A percentile compares a stretch with the other conserved stretches of the same genome.
These are phyloP conservation scores for Typha latifolia DNA, from an alignment of 176 grass and related monocot genomes.

Conservation along the genomic window DNA sequence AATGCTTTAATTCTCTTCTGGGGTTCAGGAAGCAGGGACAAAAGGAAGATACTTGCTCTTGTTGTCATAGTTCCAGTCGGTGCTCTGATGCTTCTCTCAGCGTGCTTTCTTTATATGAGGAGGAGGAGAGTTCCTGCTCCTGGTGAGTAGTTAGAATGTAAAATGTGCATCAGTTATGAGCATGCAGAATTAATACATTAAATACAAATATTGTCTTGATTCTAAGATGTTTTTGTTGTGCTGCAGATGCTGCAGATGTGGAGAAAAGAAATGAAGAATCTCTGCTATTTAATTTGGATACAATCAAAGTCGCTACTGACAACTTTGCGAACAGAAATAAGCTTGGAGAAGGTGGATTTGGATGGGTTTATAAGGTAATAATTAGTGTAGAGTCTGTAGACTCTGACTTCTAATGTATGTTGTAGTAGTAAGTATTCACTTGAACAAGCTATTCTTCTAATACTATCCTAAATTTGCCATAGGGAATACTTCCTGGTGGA, in stretches of 20 bases:
- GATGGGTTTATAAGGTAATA: slow-evolving; percentile 2
- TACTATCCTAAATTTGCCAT: background rate
- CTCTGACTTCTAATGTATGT: background rate
- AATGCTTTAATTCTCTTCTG: too few relatives aligned
- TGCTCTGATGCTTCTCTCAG: background rate
- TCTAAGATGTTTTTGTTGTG: background rate
- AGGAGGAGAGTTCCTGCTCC: background rate
- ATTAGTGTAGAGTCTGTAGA: too few relatives aligned
- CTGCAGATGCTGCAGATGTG: background rate
- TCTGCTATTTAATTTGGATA: background rate
- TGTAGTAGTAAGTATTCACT: background rate
- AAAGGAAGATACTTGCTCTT: background rate
- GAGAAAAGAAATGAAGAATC: background rate
- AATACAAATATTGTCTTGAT: background rate
- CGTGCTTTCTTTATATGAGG: background rate
- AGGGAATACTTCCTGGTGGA: background rate
- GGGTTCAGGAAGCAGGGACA: background rate
- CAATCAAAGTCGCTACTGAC: background rate
- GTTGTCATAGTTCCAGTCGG: background rate
- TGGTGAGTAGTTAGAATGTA: background rate
- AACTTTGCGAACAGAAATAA: background rate
- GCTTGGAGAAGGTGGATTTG: slow-evolving; percentile 10
- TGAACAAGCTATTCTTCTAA: background rate
- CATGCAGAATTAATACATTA: too few relatives aligned
- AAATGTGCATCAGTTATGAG: background rate